These are phyloP conservation scores for Anthostomella pinea DNA, from an alignment of 2,329 filamentous ascomycete species.

Conservation along the genomic window DNA sequence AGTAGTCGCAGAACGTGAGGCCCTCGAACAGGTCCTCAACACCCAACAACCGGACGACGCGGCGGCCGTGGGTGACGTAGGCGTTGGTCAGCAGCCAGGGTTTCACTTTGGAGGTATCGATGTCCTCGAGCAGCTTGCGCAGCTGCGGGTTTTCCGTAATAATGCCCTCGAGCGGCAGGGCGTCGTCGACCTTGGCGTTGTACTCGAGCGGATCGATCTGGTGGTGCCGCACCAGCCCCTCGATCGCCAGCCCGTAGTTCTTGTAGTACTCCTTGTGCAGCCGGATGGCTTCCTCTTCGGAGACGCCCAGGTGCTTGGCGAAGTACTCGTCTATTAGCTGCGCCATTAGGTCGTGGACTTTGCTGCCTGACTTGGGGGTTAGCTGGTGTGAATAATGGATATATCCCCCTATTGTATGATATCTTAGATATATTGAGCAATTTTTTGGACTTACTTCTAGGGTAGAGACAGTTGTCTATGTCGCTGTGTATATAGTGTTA, in stretches of 20 bases:
- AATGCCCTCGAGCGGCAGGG: conserved; percentile 79
- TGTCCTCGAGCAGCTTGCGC: conserved; percentile 71
- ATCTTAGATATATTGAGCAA: no score
- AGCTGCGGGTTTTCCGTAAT: conserved; percentile 76
- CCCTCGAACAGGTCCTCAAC: conserved; percentile 92
- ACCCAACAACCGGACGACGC: conserved; percentile 76
- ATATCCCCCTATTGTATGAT: no score
- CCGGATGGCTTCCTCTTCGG: conserved; percentile 73
- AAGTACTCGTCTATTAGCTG: conserved; percentile 70
- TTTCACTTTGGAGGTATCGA: conserved; percentile 80
- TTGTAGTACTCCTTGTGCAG: conserved; percentile 92
- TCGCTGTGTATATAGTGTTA: conserved; percentile 70
- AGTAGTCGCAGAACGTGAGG: conserved; percentile 92
- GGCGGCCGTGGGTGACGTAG: conserved; percentile 80
- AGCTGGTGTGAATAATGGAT: no score
- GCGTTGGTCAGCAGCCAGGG: conserved; percentile 97
- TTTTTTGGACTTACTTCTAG: conserved; percentile 71
- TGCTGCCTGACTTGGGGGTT: conserved; percentile 51
- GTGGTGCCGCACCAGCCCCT: conserved; percentile 90
- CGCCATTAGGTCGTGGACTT: conserved; percentile 87
- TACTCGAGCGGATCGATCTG: conserved; percentile 94
- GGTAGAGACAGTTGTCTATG: conserved; percentile 97
- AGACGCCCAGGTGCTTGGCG: conserved; percentile 67
- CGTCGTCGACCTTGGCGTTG: conserved; percentile 92
- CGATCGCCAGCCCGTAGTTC: conserved; percentile 94